Evolutionary conservation across 768 basidiomycete genomes (phyloP).

Genomic region (Postia placenta): DNA sequence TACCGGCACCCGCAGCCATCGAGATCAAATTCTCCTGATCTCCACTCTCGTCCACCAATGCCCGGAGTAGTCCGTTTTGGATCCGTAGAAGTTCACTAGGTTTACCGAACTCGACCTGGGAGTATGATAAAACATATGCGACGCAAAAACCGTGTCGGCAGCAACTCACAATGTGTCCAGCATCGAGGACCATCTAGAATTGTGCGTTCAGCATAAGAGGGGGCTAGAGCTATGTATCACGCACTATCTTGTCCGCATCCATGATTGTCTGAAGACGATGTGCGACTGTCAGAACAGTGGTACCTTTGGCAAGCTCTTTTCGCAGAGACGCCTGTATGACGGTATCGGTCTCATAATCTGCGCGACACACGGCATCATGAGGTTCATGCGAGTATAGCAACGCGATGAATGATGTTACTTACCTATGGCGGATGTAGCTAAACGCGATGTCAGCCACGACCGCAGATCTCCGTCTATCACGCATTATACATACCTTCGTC

Average conservation of each 20-base stretch:
- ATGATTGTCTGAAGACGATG: constrained; percentile 51
- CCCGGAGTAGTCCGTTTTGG: constrained; percentile 27
- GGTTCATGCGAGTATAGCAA: background rate
- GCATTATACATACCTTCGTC: constrained; percentile 37
- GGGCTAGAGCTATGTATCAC: background rate
- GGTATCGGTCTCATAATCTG: constrained; percentile 49
- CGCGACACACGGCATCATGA: background rate
- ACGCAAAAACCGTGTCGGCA: background rate
- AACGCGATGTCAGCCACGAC: background rate
- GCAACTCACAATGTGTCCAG: constrained; percentile 29
- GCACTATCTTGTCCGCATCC: constrained; percentile 51
- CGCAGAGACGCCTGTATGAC: constrained; percentile 51
- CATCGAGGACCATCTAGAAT: constrained; percentile 35
- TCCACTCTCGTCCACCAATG: constrained; percentile 34
- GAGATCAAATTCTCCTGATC: constrained; percentile 30
- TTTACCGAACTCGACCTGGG: constrained; percentile 38
- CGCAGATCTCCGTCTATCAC: constrained; percentile 30
- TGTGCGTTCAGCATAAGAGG: background rate
- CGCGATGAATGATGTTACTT: background rate
- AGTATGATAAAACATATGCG: background rate
- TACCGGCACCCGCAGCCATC: constrained; percentile 14
- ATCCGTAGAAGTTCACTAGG: constrained; percentile 35
- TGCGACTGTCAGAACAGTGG: constrained; percentile 50
- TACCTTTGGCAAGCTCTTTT: constrained; percentile 31
- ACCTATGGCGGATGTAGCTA: constrained; percentile 4